Evolutionary conservation across 2,329 filamentous ascomycete species (phyloP).

Genomic region (Fusarium paranaense): DNA sequence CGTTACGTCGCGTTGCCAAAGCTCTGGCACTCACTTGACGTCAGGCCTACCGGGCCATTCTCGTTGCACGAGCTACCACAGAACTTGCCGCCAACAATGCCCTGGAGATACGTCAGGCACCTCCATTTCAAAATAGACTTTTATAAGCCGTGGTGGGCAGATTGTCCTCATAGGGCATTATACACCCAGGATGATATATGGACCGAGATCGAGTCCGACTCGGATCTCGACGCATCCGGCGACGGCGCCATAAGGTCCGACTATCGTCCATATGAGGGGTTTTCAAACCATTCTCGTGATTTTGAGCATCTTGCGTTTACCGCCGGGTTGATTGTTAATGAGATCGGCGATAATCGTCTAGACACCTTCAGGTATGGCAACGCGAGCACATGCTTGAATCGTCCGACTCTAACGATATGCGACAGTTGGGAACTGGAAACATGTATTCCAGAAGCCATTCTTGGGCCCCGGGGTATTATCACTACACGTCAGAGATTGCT

Average conservation of each 20-base stretch:
- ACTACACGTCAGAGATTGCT: neutral
- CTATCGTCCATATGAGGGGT: neutral
- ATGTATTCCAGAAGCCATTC: neutral
- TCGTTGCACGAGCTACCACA: neutral
- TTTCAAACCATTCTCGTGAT: neutral
- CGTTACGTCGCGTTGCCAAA: neutral
- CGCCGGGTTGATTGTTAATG: neutral
- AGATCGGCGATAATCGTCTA: neutral
- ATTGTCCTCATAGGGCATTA: neutral
- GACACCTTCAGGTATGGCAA: neutral
- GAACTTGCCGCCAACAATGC: neutral
- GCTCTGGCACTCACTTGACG: neutral
- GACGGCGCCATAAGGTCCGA: neutral
- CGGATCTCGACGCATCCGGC: neutral
- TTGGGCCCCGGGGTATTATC: neutral
- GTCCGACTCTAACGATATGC: neutral
- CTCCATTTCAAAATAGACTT: neutral
- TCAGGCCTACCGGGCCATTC: neutral
- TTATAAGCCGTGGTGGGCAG: neutral
- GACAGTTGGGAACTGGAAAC: neutral
- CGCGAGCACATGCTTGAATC: neutral
- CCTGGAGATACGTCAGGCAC: neutral
- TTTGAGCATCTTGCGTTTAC: neutral
- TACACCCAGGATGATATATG: neutral
- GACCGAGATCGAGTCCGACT: neutral